A percentile compares a stretch with the other conserved stretches of the same genome.
These are phyloP conservation scores for Phytophthora capsici DNA, from an alignment of 352 stramenopile species.

Conservation along the genomic window DNA sequence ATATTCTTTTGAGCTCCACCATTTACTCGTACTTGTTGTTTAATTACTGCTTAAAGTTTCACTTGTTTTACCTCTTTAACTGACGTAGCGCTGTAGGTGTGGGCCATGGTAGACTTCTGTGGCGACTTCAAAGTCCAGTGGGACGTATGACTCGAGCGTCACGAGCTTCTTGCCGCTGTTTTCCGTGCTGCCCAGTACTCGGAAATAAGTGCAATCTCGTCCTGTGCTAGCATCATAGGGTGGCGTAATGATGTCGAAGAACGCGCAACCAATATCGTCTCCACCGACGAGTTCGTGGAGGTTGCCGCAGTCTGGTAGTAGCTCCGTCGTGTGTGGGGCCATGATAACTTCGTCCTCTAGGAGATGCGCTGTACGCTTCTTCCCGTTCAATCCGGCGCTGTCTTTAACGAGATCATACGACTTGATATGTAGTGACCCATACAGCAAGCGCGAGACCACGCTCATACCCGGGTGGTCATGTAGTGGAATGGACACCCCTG, in stretches of 20 bases:
- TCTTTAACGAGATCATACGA: conserved; percentile 63
- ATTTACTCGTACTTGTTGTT: not conserved
- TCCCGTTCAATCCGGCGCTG: not conserved
- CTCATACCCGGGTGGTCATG: conserved; percentile 88
- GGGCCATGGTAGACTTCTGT: conserved; percentile 60
- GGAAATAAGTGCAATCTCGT: conserved; percentile 82
- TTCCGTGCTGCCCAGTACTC: conserved; percentile 34
- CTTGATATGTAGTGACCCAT: conserved; percentile 69
- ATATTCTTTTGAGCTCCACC: conserved; percentile 34
- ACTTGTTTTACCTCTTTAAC: conserved; percentile 6
- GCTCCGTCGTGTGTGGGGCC: conserved; percentile 71
- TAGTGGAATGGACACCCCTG: conserved; percentile 70
- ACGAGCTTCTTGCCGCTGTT: conserved; percentile 29
- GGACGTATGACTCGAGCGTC: conserved; percentile 58
- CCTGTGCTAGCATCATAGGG: conserved; percentile 74
- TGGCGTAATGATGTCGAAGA: conserved; percentile 89
- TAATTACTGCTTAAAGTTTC: not conserved
- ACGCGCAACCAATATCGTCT: conserved; percentile 72
- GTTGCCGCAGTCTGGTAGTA: conserved; percentile 77
- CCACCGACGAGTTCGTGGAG: conserved; percentile 83
- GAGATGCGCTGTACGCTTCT: conserved; percentile 48
- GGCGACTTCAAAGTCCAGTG: conserved; percentile 59
- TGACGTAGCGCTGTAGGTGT: conserved; percentile 39
- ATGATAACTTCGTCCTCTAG: conserved; percentile 44
- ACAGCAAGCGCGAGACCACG: conserved; percentile 84